Evolutionary conservation across 1,139 yeast genomes (phyloP).

Genomic region (Blastobotrys ciferrii): DNA sequence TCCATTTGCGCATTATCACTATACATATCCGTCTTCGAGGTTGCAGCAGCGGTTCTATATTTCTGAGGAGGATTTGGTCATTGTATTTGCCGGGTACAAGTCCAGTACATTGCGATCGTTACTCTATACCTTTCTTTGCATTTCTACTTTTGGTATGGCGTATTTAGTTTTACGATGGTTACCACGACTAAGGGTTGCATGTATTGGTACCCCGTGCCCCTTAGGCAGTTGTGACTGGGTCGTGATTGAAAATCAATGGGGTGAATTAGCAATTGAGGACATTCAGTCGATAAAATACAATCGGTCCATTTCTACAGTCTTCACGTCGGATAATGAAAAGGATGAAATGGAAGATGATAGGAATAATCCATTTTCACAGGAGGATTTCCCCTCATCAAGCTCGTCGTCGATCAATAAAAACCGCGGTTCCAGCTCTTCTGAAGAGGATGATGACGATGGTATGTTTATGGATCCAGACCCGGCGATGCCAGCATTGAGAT

Average conservation of each 20-base stretch:
- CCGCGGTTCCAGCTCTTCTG: not conserved
- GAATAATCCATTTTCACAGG: slow-evolving; percentile 9
- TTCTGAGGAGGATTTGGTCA: slow-evolving; percentile 91
- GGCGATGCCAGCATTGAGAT: slow-evolving; percentile 63
- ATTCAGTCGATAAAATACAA: slow-evolving; percentile 62
- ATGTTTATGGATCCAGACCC: slow-evolving; percentile 50
- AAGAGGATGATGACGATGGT: slow-evolving; percentile 26
- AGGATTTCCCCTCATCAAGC: slow-evolving; percentile 6
- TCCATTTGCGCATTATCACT: not conserved
- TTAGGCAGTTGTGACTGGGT: slow-evolving; percentile 89
- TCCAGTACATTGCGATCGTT: slow-evolving; percentile 49
- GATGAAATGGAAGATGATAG: slow-evolving; percentile 19
- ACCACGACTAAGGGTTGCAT: slow-evolving; percentile 67
- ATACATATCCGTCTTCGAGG: slow-evolving; percentile 17
- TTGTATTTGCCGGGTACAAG: slow-evolving; percentile 88
- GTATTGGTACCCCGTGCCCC: slow-evolving; percentile 65
- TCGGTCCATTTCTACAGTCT: slow-evolving; percentile 66
- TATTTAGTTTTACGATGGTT: slow-evolving; percentile 80
- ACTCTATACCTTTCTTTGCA: slow-evolving; percentile 55
- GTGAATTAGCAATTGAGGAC: slow-evolving; percentile 65
- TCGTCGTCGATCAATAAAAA: slow-evolving; percentile 5
- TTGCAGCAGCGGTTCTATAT: slow-evolving; percentile 74
- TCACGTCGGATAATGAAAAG: slow-evolving; percentile 32
- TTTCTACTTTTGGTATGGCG: slow-evolving; percentile 64
- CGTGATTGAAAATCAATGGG: slow-evolving; percentile 89